Evolutionary conservation across 2,329 filamentous ascomycete genomes (phyloP), one percentile per base, ranked within the genome.

Genomic region (Lachnellula cervina): DNA sequence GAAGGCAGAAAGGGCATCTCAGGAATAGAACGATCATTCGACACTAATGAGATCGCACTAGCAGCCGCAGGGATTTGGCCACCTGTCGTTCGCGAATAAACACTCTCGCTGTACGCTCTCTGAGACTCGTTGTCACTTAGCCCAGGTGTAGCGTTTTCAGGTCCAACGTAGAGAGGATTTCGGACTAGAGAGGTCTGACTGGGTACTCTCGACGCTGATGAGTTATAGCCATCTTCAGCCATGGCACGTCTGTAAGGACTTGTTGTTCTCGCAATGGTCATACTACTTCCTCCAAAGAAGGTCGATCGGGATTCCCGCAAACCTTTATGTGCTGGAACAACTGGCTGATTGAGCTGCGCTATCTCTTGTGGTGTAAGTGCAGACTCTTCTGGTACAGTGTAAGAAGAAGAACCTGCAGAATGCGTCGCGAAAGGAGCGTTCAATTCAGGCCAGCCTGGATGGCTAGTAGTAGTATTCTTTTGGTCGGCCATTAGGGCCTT

Each of bases 211-310:
- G 57, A 7, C 23, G 49, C 40, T 7, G 52, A 45, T 5, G 55
- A 44, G 25, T 54, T 58, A 37, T 56, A 53, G 32, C 64, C 60
- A 35, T 52, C 53, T 48, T 64, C 60, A 5, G 63, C 61, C 34
- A 84, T 63, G 2, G 76, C 77, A 25, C 76, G 76, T 3, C 81
- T 76, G 60, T 79, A 86, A 0, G 81, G 80, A 52, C 80, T 84
- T 25, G 74, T 71, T 0, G 79, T 78, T 28, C 80, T 74, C 57
- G 83, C 81, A 0, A 82, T 68, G 57, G 80, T 76, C 16, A 74
- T 75, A 1, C 73, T 69, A 2, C 77, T 76, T 45, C 79, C 82
- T 1, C 75, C 77, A 60, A 80, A 80, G 60, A 81, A 79, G 0
- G 74, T 75, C 1, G 78, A 79, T 56, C 72, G 76, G 21, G 74